These are phyloP conservation scores for Glycyrrhiza uralensis DNA, from an alignment of 306 rosid species.

Conservation along the genomic window DNA sequence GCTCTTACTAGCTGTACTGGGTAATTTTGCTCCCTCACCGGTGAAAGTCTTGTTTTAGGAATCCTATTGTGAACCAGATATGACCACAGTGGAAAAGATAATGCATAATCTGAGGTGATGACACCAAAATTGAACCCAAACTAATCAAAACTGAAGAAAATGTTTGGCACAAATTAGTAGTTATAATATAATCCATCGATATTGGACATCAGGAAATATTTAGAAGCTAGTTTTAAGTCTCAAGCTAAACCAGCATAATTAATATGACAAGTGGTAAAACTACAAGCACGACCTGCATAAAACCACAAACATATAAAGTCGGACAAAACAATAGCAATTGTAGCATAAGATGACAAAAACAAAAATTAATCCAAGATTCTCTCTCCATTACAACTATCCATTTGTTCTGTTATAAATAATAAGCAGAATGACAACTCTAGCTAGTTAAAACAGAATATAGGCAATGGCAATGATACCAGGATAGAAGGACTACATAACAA, in stretches of 20 bases:
- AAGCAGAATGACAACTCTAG: neutral
- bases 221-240: neutral
- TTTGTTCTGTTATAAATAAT: neutral
- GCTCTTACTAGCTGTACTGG: no score
- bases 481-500: neutral
- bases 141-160: neutral
- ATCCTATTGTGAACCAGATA: neutral
- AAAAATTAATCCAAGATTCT: neutral
- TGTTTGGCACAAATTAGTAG: neutral
- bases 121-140: neutral
- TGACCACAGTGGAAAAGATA: no score
- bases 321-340: neutral
- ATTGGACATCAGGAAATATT: neutral
- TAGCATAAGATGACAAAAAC: neutral
- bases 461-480: neutral
- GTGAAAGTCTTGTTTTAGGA: no score
- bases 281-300: neutral
- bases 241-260: neutral
- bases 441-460: neutral
- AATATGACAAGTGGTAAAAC: neutral
- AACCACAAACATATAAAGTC: neutral
- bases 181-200: neutral
- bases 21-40: no score
- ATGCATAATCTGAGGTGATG: no score
- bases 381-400: neutral